phyloP scores from a whole-genome alignment of 331 rosid species.

The Rosa hybrid region DNA sequence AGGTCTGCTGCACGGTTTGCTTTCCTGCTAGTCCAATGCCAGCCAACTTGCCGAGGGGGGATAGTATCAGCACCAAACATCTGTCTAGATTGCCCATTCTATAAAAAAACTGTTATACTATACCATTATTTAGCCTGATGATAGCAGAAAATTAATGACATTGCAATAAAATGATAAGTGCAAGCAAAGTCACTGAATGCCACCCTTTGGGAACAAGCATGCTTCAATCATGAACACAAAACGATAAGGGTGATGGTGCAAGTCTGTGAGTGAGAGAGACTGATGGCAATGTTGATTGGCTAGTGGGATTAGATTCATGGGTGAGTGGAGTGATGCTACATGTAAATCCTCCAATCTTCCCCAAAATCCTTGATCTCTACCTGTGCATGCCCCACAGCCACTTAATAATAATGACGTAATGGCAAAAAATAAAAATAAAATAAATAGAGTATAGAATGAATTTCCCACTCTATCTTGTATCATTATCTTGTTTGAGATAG shows the following conservation, averaged over 20 bases:
- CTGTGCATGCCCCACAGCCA: conserved; percentile 12
- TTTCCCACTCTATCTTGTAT: no score
- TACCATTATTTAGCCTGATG: background rate
- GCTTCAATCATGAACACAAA: conserved; percentile 2
- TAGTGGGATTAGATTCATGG: conserved; percentile 23
- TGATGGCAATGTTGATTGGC: background rate
- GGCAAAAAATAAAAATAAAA: background rate
- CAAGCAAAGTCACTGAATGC: conserved; percentile 18
- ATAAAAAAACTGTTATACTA: background rate
- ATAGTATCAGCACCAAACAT: background rate
- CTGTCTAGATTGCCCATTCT: background rate
- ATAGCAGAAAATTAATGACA: background rate
- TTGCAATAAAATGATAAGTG: conserved; percentile 8
- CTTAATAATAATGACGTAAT: background rate
- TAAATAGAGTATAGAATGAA: background rate
- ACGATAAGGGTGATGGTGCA: background rate
- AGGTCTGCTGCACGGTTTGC: no score
- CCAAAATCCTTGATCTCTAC: conserved; percentile 16
- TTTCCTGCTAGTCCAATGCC: no score
- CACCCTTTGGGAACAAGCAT: conserved; percentile 31
- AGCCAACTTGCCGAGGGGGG: no score
- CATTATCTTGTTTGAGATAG: background rate
- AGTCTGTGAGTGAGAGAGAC: conserved; percentile 3
- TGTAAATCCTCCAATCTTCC: background rate
- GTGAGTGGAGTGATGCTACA: conserved; percentile 9